These are phyloP conservation scores for Phyllosticta paracitricarpa DNA, from an alignment of 2,329 filamentous ascomycete genomes.

Conservation along the genomic window DNA sequence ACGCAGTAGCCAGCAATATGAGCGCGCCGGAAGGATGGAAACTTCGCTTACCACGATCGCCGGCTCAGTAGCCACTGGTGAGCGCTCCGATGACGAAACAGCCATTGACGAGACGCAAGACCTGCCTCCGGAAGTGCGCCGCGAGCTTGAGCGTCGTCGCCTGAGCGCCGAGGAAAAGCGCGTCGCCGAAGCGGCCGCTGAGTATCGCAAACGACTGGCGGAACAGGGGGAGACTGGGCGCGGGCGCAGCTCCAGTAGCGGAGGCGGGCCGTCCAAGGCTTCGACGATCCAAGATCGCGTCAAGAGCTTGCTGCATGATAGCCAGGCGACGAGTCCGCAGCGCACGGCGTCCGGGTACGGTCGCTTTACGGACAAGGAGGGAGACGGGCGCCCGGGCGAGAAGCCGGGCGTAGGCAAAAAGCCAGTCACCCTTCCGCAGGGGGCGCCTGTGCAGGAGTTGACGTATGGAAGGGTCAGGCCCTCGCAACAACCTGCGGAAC, in stretches of 20 bases:
- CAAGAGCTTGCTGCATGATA: slow-evolving; percentile 73
- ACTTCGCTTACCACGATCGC: slow-evolving; percentile 52
- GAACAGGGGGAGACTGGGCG: slow-evolving; percentile 44
- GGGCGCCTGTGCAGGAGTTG: slow-evolving; percentile 5
- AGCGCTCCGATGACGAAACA: slow-evolving; percentile 56
- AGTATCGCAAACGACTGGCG: slow-evolving; percentile 69
- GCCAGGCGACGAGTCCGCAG: slow-evolving; percentile 44
- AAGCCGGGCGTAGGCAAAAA: slow-evolving; percentile 6
- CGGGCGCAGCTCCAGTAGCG: slow-evolving; percentile 24
- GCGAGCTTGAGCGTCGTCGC: slow-evolving; percentile 74
- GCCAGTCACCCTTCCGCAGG: background rate
- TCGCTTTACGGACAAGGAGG: slow-evolving; percentile 55
- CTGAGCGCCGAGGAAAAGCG: slow-evolving; percentile 82
- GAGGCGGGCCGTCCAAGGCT: slow-evolving; percentile 40
- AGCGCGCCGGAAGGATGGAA: slow-evolving; percentile 8
- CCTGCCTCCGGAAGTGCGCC: slow-evolving; percentile 75
- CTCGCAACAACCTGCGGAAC: slow-evolving; percentile 1
- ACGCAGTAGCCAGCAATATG: slow-evolving; percentile 17
- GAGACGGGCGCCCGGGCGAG: background rate
- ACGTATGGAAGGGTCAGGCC: slow-evolving; percentile 14
- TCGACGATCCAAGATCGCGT: slow-evolving; percentile 88
- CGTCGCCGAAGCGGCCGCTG: slow-evolving; percentile 78
- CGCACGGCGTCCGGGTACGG: slow-evolving; percentile 86
- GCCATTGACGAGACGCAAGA: slow-evolving; percentile 57
- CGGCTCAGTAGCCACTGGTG: slow-evolving; percentile 64